Evolutionary conservation across 1,139 yeast genomes (phyloP).

Genomic region (Pichia sp.): DNA sequence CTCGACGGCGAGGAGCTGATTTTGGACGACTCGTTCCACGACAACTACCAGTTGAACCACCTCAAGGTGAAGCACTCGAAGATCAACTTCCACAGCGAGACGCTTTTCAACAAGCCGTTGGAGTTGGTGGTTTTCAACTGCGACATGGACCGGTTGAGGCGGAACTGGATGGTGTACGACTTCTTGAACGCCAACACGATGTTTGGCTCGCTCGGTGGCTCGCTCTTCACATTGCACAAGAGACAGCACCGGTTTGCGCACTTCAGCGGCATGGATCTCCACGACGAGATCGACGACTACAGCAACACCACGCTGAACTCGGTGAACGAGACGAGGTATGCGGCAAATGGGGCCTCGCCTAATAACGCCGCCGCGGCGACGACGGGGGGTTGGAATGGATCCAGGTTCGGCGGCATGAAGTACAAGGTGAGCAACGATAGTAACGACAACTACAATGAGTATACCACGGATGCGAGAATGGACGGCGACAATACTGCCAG

Average conservation of each 20-base stretch:
- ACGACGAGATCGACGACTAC: conserved; percentile 29
- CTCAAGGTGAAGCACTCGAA: conserved; percentile 56
- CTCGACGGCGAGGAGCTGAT: conserved; percentile 17
- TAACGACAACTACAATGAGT: neutral
- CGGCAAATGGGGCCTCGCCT: neutral
- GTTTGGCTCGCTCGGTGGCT: conserved; percentile 69
- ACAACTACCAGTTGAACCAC: conserved; percentile 46
- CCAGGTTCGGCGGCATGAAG: neutral
- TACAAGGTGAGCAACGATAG: conserved; percentile 14
- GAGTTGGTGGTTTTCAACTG: conserved; percentile 59
- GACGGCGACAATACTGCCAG: conserved; percentile 21
- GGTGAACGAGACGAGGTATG: conserved; percentile 16
- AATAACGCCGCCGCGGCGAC: neutral
- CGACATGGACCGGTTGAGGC: conserved; percentile 57
- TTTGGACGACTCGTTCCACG: conserved; percentile 26
- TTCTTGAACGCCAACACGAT: conserved; percentile 66
- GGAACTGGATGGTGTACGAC: conserved; percentile 57
- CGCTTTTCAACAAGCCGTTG: conserved; percentile 35
- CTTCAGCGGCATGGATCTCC: conserved; percentile 30
- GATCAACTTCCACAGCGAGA: conserved; percentile 30
- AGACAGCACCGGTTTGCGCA: conserved; percentile 46
- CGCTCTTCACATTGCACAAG: conserved; percentile 71
- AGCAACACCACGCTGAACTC: conserved; percentile 17
- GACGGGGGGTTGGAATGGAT: neutral
- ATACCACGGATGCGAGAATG: neutral